A percentile compares a stretch with the other conserved stretches of the same genome.
Evolutionary conservation across 352 stramenopile genomes (phyloP).

Genomic region (Aphanomyces stellatus): DNA sequence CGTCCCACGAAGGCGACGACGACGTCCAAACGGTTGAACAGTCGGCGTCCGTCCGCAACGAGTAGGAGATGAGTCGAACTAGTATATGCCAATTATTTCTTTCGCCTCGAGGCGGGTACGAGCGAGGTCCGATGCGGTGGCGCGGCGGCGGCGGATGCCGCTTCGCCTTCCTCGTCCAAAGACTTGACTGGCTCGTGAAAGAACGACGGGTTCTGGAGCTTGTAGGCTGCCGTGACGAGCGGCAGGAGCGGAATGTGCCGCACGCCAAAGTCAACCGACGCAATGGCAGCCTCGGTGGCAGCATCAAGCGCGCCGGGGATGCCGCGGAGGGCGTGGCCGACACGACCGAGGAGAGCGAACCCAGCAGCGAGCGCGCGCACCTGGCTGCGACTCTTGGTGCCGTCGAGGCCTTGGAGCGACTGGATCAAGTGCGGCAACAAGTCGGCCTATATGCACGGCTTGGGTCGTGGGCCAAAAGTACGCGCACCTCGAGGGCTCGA

Average conservation of each 20-base stretch:
- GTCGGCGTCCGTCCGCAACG: background rate
- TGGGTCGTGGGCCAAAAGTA: no score
- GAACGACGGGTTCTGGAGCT: background rate
- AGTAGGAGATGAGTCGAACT: no score
- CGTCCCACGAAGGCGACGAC: constrained; percentile 13
- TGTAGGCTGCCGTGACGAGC: background rate
- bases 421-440: constrained; percentile 2
- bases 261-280: background rate
- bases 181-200: background rate
- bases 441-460: constrained; percentile 1
- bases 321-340: background rate
- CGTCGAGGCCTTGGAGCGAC: constrained; percentile 8
- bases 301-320: constrained; percentile 5
- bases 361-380: background rate
- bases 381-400: background rate
- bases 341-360: background rate
- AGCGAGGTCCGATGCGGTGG: no score
- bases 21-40: constrained; percentile 4
- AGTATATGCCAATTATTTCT: no score
- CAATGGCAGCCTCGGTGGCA: background rate
- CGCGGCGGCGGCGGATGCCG: no score
- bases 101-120: no score
- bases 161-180: background rate
- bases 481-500: constrained; percentile 7
- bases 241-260: background rate